phyloP scores from a whole-genome alignment of 2,329 filamentous ascomycete species.

The Fusarium hainanense region DNA sequence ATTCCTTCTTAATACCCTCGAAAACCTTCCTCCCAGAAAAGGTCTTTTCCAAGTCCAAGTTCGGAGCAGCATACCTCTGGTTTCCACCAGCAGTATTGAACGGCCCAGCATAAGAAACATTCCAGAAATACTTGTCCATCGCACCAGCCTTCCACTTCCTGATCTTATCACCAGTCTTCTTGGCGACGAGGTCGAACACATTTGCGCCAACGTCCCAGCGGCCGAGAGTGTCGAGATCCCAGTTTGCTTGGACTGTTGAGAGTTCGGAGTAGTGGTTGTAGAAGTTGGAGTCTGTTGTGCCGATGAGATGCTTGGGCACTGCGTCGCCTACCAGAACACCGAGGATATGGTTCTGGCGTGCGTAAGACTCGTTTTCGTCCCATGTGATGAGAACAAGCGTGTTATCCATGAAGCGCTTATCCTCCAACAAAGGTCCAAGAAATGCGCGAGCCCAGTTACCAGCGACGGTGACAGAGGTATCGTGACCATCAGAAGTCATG shows the following conservation, averaged over 20 bases:
- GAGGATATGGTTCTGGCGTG: constrained; percentile 74
- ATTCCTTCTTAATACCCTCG: constrained; percentile 52
- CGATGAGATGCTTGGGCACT: constrained; percentile 71
- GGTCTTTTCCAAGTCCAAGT: constrained; percentile 51
- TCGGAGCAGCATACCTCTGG: constrained; percentile 54
- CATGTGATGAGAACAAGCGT: constrained; percentile 82
- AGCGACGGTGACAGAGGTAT: constrained; percentile 75
- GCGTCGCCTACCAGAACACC: constrained; percentile 79
- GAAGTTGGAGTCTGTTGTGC: constrained; percentile 75
- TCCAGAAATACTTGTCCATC: constrained; percentile 60
- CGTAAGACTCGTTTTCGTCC: constrained; percentile 80
- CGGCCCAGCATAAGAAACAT: constrained; percentile 64
- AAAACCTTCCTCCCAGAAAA: constrained; percentile 51
- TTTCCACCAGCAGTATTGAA: constrained; percentile 55
- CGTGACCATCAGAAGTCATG: constrained; percentile 82
- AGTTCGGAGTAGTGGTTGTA: constrained; percentile 80
- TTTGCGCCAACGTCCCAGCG: constrained; percentile 80
- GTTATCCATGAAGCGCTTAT: constrained; percentile 78
- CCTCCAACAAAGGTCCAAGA: constrained; percentile 74
- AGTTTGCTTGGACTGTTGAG: constrained; percentile 75
- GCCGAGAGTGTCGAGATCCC: constrained; percentile 74
- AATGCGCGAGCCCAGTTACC: constrained; percentile 76
- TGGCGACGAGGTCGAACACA: constrained; percentile 70
- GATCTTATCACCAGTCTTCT: constrained; percentile 67
- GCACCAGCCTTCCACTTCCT: constrained; percentile 52